Evolutionary conservation across 495 filamentous ascomycete genomes (phyloP), one percentile per base, ranked within the genome.

Genomic region (Podospora anserina): DNA sequence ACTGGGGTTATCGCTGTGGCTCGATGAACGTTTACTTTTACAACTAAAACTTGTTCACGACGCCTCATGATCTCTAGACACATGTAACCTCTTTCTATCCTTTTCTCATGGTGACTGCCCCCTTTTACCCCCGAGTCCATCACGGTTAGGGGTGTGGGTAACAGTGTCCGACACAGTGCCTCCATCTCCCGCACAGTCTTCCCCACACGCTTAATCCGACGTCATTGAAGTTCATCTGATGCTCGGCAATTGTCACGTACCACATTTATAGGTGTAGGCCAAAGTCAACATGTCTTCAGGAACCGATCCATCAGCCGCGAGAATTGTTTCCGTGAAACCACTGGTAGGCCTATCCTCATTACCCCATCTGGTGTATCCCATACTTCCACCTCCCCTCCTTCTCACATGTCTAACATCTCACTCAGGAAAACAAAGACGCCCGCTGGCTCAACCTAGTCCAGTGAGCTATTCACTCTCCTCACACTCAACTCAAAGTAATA

Each of bases 401-500:
- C 55, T 58, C n/a, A 58, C 55, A 20, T 26, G 49, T 57, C 27
- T 18, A 26, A 19, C 39, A 63, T 6, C 15, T 6, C 61, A 32
- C 16, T 3, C 34, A 79, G 77, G 74, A 79, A 32, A 78, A 76
- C 61, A 75, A 79, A 65, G 88, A 90, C 68, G 89, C 89, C 20
- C 81, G 80, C 74, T 91, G 89, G 89, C 82, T 86, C 62, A 86
- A 84, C 72, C 79, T 90, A 23, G 84, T 89, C 20, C 78, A 83
- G 83, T 82, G 65, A 66, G 75, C 70, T 27, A 63, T 58, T 59
- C 23, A 26, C 19, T 27, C 56, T 61, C 54, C 28, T 58, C 34
- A 55, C 27, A 20, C 49, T 57, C 65, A 44, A 19, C 28, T 23
- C 15, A 34, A 6, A 34, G 27, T 61, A 30, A 65, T 23, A 23